Evolutionary conservation across 140 eudicot species (phyloP).

Genomic region (Ambrosia hybrid): DNA sequence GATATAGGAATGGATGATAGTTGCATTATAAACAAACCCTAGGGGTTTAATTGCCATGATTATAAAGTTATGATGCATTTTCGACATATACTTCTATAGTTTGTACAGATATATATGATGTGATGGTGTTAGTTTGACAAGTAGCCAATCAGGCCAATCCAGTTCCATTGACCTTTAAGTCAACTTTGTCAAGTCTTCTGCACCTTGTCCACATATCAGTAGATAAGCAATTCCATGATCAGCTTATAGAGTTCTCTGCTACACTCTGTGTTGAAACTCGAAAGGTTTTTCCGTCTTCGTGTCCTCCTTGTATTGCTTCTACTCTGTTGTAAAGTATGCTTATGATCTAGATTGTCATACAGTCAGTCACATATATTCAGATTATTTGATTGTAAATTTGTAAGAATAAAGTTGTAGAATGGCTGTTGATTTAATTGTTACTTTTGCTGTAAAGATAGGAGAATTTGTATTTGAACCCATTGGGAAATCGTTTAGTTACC

Average conservation of each 20-base stretch:
- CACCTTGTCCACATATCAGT: not conserved
- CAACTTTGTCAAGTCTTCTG: not conserved
- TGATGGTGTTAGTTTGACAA: not conserved
- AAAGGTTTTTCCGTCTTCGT: not conserved
- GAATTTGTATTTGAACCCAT: constrained; percentile 17
- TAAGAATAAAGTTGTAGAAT: constrained; percentile 4
- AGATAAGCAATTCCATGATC: not conserved
- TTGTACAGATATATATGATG: too few relatives aligned
- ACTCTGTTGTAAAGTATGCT: not conserved
- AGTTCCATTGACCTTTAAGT: not conserved
- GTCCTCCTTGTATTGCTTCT: too few relatives aligned
- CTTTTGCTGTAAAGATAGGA: constrained; percentile 23
- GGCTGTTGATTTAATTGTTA: constrained; percentile 18
- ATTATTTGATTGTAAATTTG: constrained; percentile 6
- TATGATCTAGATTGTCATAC: constrained; percentile 5
- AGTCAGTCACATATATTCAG: not conserved
- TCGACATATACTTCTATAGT: not conserved
- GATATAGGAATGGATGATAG: too few relatives aligned
- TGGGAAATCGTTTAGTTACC: constrained; percentile 16
- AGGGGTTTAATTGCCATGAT: not conserved
- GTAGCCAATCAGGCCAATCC: not conserved
- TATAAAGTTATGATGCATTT: not conserved
- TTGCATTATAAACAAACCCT: not conserved
- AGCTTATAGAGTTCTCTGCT: not conserved
- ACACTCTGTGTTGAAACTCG: not conserved